Conservation (phyloP, 2,329 filamentous ascomycete genomes). For the Neonectria ditissima region DNA sequence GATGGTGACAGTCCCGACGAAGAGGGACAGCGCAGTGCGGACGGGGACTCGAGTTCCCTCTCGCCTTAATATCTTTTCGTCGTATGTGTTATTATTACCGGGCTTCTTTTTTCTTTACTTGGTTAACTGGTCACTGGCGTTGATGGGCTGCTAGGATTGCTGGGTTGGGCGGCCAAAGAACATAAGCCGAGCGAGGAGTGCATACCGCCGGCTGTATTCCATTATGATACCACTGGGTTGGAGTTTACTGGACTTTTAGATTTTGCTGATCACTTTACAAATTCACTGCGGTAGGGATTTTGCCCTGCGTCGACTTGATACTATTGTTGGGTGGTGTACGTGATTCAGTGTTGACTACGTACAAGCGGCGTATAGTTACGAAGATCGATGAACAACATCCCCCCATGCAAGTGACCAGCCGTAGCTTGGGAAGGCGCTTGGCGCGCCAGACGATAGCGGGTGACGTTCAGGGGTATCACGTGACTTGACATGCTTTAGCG, state of each 20-base stretch:
- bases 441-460: slow-evolving; percentile 27
- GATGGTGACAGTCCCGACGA: slow-evolving; percentile 47
- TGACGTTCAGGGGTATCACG: slow-evolving; percentile 46
- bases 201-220: slow-evolving; percentile 39
- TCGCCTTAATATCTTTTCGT: slow-evolving; percentile 46
- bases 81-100: slow-evolving; percentile 35
- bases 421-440: slow-evolving; percentile 19
- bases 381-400: background rate
- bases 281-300: slow-evolving; percentile 30
- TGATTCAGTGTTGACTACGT: background rate
- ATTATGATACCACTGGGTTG: slow-evolving; percentile 54
- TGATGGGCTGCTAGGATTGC: slow-evolving; percentile 27
- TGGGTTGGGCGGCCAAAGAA: slow-evolving; percentile 34
- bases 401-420: background rate
- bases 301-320: slow-evolving; percentile 20
- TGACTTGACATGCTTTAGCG: slow-evolving; percentile 43
- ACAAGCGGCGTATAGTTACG: no score
- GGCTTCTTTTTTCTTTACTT: slow-evolving; percentile 26
- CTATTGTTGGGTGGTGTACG: background rate
- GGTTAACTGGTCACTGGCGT: slow-evolving; percentile 35
- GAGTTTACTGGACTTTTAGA: slow-evolving; percentile 42
- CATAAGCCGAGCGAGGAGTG: slow-evolving; percentile 30
- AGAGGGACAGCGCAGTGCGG: slow-evolving; percentile 49
- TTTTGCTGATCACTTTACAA: slow-evolving; percentile 27
- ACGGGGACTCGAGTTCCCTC: slow-evolving; percentile 51